Evolutionary conservation across 805 yeast species (phyloP), one percentile per base, ranked within the genome.

Genomic region (Wickerhamomyces bisporus): DNA sequence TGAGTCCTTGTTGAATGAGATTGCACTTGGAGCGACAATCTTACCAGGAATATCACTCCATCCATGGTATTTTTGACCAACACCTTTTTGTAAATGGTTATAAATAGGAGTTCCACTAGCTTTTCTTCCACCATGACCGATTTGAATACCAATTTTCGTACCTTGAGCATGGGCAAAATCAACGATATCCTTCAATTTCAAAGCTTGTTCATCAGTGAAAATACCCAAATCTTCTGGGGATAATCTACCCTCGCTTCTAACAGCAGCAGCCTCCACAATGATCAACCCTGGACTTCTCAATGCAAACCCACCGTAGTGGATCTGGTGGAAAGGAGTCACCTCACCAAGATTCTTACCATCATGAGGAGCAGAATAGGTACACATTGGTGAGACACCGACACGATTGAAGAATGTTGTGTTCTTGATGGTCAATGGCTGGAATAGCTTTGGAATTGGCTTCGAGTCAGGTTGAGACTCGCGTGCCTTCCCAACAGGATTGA

Each of bases 41-140:
- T 66, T 52, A 18, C 65, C 68, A 3, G 64, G 61, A n/a, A 47
- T 35, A 34, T 51, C 58, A 14, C 30, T 29, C 66, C 66, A 68
- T 5, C 76, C 77, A 38, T 66, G 65, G 27, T 60, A 58, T 2
- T 52, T 53, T 13, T 48, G 48, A 18, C 57, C 59, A 6, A 58
- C 61, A 20, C 55, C 48, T 26, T 57, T 55, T 35, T 60, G 64
- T 25, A 60, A 47, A 37, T 53, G 57, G 26, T 56, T 45, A 32
- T 50, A 61, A 8, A 48, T 38, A 10, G 68, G 57, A 27, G 56
- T 60, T 15, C 62, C 64, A 37, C 62, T 54, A 1, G 62, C 66
- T 46, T 73, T 72, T 48, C 79, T 66, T 35, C 81, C 82, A 23
- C 73, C 77, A 52, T 76, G 81, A 12, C 68, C 71, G 18, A 78